Conservation (phyloP, 1,284 basidiomycete genomes). For the Pseudozyma pruni region DNA sequence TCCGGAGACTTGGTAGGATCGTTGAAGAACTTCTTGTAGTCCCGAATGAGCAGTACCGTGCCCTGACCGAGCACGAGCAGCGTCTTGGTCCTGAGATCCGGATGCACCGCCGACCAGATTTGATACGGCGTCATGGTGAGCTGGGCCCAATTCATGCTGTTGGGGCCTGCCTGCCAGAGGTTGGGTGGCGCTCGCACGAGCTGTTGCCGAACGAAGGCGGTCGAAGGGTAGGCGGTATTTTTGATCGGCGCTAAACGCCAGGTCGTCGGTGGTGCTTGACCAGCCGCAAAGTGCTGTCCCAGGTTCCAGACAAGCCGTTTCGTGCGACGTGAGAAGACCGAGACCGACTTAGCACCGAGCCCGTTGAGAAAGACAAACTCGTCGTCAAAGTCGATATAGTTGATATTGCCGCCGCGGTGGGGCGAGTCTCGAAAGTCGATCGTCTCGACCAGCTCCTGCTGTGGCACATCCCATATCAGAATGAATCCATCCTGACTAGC, state of each 20-base stretch:
- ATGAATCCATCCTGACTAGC: conserved; percentile 49
- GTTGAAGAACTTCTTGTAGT: conserved; percentile 48
- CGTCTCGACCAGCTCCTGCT: conserved; percentile 28
- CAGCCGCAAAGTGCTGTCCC: conserved; percentile 43
- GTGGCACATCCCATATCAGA: conserved; percentile 43
- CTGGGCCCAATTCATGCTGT: conserved; percentile 42
- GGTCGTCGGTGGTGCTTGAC: conserved; percentile 19
- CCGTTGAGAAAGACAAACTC: conserved; percentile 56
- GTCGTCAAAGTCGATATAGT: conserved; percentile 63
- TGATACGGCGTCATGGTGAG: conserved; percentile 40
- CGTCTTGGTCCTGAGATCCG: conserved; percentile 53
- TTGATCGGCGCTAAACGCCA: conserved; percentile 10
- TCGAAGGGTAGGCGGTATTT: neutral
- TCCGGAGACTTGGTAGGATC: conserved; percentile 18
- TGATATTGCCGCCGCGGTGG: conserved; percentile 49
- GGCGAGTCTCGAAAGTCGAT: conserved; percentile 34
- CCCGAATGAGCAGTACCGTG: conserved; percentile 48
- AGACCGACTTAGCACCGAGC: conserved; percentile 40
- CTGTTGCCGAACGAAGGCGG: conserved; percentile 10
- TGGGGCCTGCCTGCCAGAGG: conserved; percentile 41
- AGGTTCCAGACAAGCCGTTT: conserved; percentile 46
- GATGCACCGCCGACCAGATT: conserved; percentile 57
- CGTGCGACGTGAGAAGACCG: conserved; percentile 41
- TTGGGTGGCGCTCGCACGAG: conserved; percentile 9
- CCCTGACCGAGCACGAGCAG: conserved; percentile 54